phyloP scores from a whole-genome alignment of 345 rosid genomes.

The Pelargonium nanum region DNA sequence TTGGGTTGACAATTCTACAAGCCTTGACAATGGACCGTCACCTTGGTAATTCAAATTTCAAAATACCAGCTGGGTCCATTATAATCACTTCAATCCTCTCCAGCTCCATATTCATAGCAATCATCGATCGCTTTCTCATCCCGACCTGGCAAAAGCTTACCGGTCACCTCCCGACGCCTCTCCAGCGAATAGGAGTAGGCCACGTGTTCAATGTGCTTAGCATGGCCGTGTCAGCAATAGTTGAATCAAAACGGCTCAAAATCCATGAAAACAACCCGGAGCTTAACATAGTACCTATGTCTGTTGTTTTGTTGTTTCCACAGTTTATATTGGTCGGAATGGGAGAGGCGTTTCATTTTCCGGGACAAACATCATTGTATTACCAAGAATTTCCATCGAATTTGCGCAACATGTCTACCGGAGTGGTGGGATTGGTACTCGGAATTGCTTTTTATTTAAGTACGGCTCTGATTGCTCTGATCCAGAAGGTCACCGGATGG shows the following conservation, averaged over 20 bases:
- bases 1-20: constrained; percentile 33
- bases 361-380: constrained; percentile 28
- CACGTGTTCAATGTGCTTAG: constrained; percentile 31
- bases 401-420: constrained; percentile 29
- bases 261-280: neutral
- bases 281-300: constrained; percentile 18
- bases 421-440: constrained; percentile 28
- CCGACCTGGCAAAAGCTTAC: constrained; percentile 30
- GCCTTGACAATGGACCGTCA: constrained; percentile 38
- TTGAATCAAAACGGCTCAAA: constrained; percentile 36
- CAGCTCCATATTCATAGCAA: constrained; percentile 11
- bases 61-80: constrained; percentile 36
- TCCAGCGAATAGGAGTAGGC: constrained; percentile 38
- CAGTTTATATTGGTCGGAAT: constrained; percentile 30
- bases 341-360: constrained; percentile 41
- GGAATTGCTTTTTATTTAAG: constrained; percentile 33
- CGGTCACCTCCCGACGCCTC: constrained; percentile 10
- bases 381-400: constrained; percentile 38
- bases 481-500: constrained; percentile 32
- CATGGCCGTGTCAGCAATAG: constrained; percentile 25
- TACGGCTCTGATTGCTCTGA: constrained; percentile 24
- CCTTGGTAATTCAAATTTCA: constrained; percentile 26
- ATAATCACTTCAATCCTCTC: constrained; percentile 20
- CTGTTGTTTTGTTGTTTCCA: constrained; percentile 38
- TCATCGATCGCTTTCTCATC: constrained; percentile 22